These are phyloP conservation scores for Talaromyces nanjingensis DNA, from an alignment of 495 filamentous ascomycete genomes.

Conservation along the genomic window DNA sequence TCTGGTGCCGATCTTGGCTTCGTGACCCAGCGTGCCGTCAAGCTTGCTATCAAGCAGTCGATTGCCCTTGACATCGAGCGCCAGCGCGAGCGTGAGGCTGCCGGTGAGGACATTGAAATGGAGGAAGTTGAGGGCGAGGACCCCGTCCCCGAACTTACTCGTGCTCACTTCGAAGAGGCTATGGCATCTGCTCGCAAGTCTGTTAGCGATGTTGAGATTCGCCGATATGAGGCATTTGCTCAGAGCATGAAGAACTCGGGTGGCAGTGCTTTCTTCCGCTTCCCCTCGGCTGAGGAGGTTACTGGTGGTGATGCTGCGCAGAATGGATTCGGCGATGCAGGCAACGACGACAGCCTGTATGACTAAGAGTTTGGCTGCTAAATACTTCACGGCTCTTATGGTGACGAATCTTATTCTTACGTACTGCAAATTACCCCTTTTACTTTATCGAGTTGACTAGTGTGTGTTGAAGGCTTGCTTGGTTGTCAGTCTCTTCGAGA, in stretches of 20 bases:
- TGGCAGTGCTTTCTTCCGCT: conserved; percentile 93
- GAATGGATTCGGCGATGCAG: conserved; percentile 71
- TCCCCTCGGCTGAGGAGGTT: conserved; percentile 68
- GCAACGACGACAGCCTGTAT: conserved; percentile 86
- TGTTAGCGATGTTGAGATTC: conserved; percentile 92
- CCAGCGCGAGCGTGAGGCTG: conserved; percentile 78
- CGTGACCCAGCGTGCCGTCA: conserved; percentile 97
- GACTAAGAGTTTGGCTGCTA: conserved; percentile 30
- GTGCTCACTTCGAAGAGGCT: conserved; percentile 96
- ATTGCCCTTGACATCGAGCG: conserved; percentile 85
- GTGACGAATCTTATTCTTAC: conserved; percentile 18
- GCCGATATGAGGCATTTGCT: conserved; percentile 95
- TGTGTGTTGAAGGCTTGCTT: not conserved
- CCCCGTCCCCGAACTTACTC: conserved; percentile 92
- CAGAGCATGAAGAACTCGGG: conserved; percentile 98
- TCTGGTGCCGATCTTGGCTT: conserved; percentile 99
- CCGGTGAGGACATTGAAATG: conserved; percentile 71
- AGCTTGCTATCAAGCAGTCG: conserved; percentile 98
- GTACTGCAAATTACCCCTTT: conserved; percentile 13
- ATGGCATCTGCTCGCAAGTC: conserved; percentile 91
- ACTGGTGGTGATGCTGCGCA: conserved; percentile 42
- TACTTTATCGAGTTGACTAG: conserved; percentile 16
- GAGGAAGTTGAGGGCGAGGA: conserved; percentile 77
- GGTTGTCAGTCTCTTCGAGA: not conserved
- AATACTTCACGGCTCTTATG: not conserved